These are phyloP conservation scores for Candida sithepensis DNA, from an alignment of 805 yeast genomes.

Conservation along the genomic window DNA sequence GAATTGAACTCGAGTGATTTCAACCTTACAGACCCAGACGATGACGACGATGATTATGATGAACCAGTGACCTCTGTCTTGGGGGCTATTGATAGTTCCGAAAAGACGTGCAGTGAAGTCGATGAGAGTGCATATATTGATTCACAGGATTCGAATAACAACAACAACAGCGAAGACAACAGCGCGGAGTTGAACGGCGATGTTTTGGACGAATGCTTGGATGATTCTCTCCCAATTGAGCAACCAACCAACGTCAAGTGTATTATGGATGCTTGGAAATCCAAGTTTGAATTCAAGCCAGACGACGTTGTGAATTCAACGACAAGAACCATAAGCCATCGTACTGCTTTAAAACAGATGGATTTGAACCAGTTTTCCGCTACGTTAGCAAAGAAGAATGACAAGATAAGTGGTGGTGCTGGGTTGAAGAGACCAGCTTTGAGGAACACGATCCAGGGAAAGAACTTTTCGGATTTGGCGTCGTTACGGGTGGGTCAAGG, in stretches of 20 bases:
- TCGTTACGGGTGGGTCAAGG: background rate
- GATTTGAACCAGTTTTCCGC: background rate
- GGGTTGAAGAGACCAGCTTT: background rate
- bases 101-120: background rate
- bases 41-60: slow-evolving; percentile 8
- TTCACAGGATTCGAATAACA: slow-evolving; percentile 1
- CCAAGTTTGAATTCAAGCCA: slow-evolving; percentile 1
- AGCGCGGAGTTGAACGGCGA: no score
- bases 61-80: background rate
- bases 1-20: slow-evolving; percentile 27
- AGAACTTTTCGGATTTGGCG: background rate
- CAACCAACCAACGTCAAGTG: background rate
- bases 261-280: slow-evolving; percentile 1
- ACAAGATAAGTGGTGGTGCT: background rate
- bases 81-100: background rate
- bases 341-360: background rate
- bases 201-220: background rate
- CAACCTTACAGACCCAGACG: slow-evolving; percentile 26
- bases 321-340: background rate
- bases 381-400: no score
- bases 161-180: background rate
- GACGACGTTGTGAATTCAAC: background rate
- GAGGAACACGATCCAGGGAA: background rate
- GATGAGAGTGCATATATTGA: slow-evolving; percentile 5
- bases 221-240: no score